Conservation (phyloP, 2,329 filamentous ascomycete species). For the Rugonectria rugulosa region DNA sequence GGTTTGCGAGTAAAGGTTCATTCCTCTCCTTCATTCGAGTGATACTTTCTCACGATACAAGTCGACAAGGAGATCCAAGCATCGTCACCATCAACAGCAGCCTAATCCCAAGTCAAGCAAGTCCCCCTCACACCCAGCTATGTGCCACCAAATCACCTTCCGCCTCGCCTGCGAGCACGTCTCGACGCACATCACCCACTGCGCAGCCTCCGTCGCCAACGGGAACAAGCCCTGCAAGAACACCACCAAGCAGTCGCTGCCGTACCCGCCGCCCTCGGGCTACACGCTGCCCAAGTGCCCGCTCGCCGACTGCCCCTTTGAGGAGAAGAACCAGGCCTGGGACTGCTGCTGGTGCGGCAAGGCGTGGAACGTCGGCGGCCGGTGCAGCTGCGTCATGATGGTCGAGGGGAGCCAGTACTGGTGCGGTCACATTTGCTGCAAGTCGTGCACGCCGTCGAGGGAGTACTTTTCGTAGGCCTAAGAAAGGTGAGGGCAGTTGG, state of each 20-base stretch:
- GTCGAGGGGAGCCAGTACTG: constrained; percentile 56
- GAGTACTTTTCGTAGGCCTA: constrained; percentile 39
- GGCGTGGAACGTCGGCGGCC: constrained; percentile 57
- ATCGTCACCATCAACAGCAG: neutral
- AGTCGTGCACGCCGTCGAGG: constrained; percentile 54
- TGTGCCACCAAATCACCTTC: constrained; percentile 60
- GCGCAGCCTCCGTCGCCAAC: constrained; percentile 48
- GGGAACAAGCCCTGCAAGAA: constrained; percentile 52
- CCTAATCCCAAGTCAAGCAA: neutral
- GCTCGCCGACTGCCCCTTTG: constrained; percentile 57
- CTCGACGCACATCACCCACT: constrained; percentile 54
- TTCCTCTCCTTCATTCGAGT: too few species aligned
- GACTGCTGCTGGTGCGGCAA: constrained; percentile 66
- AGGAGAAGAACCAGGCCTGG: constrained; percentile 58
- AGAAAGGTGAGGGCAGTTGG: too few species aligned
- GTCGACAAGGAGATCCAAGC: neutral
- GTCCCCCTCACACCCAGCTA: constrained; percentile 32
- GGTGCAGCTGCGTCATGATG: constrained; percentile 62
- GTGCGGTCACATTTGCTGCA: constrained; percentile 64
- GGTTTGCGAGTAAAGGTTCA: too few species aligned
- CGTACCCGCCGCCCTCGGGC: constrained; percentile 57
- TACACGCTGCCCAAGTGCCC: constrained; percentile 54
- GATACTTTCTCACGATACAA: neutral
- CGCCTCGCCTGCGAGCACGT: constrained; percentile 61
- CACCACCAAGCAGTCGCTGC: constrained; percentile 52